Evolutionary conservation across 2,329 filamentous ascomycete genomes (phyloP).

Genomic region (Pseudogymnoascus destructans): DNA sequence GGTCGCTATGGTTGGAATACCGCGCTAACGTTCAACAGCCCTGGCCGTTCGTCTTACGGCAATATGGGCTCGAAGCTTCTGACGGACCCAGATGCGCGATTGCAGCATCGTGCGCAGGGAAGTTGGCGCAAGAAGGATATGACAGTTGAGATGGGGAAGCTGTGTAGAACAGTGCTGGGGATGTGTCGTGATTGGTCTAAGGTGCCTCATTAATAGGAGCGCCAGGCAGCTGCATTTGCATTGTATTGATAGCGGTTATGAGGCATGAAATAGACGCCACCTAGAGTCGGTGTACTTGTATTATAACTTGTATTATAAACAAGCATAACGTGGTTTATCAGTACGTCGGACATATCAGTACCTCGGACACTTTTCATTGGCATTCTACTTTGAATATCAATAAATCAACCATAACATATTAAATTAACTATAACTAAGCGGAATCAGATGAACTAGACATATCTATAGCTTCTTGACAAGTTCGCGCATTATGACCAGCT

Average conservation of each 20-base stretch:
- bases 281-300: slow-evolving; percentile 22
- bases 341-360: too few relatives aligned
- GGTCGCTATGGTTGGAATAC: background rate
- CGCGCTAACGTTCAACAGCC: slow-evolving; percentile 11
- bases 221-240: slow-evolving; percentile 23
- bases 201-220: slow-evolving; percentile 25
- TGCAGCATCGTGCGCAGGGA: slow-evolving; percentile 25
- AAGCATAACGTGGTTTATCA: too few relatives aligned
- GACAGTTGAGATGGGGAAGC: slow-evolving; percentile 24
- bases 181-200: slow-evolving; percentile 24
- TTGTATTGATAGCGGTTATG: background rate
- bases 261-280: background rate
- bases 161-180: slow-evolving; percentile 25
- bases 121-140: slow-evolving; percentile 24
- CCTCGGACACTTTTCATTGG: too few relatives aligned
- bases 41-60: slow-evolving; percentile 21
- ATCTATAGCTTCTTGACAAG: too few relatives aligned
- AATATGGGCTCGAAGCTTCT: slow-evolving; percentile 27
- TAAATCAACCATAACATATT: too few relatives aligned
- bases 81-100: slow-evolving; percentile 22
- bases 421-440: too few relatives aligned
- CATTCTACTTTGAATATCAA: too few relatives aligned
- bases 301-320: too few relatives aligned
- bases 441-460: too few relatives aligned
- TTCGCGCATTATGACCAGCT: too few relatives aligned